Percentiles rank a stretch among this genome's conserved stretches.
These are phyloP conservation scores for Cladochytrium replicatum DNA, from an alignment of 192 early-diverging fungal genomes.

Conservation along the genomic window DNA sequence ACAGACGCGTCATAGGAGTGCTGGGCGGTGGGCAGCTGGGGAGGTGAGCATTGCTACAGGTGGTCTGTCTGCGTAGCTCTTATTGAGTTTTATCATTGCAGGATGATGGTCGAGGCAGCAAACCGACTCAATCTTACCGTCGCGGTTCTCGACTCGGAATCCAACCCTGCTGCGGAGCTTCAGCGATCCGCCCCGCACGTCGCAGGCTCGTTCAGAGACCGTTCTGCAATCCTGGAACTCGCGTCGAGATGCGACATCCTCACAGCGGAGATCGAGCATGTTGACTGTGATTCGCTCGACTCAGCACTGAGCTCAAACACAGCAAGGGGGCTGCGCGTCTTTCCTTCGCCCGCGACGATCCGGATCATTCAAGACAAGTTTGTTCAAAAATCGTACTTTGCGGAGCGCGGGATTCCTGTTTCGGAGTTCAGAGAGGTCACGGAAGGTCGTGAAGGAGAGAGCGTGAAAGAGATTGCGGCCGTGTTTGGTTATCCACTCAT, in stretches of 20 bases:
- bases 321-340: constrained; percentile 41
- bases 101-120: constrained; percentile 93
- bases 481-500: constrained; percentile 87
- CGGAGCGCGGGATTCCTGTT: too few species aligned
- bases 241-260: constrained; percentile 68
- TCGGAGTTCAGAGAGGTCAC: constrained; percentile 56
- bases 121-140: constrained; percentile 80
- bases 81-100: background rate
- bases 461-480: constrained; percentile 28
- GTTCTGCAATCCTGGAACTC: constrained; percentile 62
- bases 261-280: constrained; percentile 99
- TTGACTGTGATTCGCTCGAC: constrained; percentile 59
- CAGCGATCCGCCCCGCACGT: constrained; percentile 64
- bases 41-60: constrained; percentile 30
- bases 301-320: constrained; percentile 26
- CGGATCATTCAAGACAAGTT: constrained; percentile 95
- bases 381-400: constrained; percentile 74
- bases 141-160: constrained; percentile 69
- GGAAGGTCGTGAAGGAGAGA: constrained; percentile 30
- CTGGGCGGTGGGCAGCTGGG: constrained; percentile 94
- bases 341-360: constrained; percentile 76
- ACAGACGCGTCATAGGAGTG: constrained; percentile 32
- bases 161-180: constrained; percentile 77
- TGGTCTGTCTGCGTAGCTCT: background rate
- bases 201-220: constrained; percentile 76